Evolutionary conservation across 192 early-diverging fungal species (phyloP), one percentile per base, ranked within the genome.

Genomic region (Phlyctochytrium arcticum): DNA sequence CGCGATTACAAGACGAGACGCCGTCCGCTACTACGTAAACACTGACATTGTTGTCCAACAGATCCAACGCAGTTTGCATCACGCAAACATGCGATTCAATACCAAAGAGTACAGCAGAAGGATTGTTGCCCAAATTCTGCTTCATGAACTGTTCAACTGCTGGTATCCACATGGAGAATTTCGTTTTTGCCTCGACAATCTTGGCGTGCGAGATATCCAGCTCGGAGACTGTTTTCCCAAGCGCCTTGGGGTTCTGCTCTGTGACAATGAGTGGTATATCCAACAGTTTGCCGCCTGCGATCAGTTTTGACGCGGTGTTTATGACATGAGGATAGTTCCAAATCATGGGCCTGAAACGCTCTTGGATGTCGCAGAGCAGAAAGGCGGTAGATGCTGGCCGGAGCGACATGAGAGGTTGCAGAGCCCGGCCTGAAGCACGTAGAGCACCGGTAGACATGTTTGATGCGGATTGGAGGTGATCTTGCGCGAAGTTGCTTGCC

Each of bases 41-140:
- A 57, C 90, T 83, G 61, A 84, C 85, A 54, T 88, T 73, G 24
- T 81, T 70, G 30, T 90, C 87, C 42, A 95, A 60, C 26, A 98
- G 66, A 49, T 98, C 96, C 71, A 98, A 77, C 23, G 92, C 89
- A 10, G 96, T 97, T 75, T 98, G 96, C 36, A 92, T 61, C 5
- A 98, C 88, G 68, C 96, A 98, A 5, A 98, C 95, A 68, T 98
- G 96, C 12, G 91, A 82, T 83, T 98, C 95, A 57, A 94, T 92
- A 17, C 95, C 96, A 73, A 93, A 91, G 17, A 98, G 69, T 3
- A 98, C 81, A 5, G 91, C 82, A 5, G 87, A 89, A 39, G 85
- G 80, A 34, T 75, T 82, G 27, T 68, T 42, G 12, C 75, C 56
- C 4, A 74, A 35, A 26, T 66, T 60, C 29, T 77, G 70, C 60